Conservation (phyloP, 805 yeast species). For the Kodamaea kaohsiungensis region DNA sequence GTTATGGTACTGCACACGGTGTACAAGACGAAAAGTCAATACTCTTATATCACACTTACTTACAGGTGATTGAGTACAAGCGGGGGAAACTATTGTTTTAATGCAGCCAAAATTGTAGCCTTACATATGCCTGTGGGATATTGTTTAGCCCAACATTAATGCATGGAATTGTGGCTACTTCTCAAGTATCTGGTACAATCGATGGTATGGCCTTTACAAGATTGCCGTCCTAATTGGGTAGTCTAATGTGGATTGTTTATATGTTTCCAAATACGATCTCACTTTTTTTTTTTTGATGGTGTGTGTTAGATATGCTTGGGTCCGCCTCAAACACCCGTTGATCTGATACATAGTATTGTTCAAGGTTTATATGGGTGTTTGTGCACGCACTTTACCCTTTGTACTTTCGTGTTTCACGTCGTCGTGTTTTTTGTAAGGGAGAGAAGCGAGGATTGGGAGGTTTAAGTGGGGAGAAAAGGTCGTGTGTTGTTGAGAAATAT, state of each 20-base stretch:
- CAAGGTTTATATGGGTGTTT: not conserved
- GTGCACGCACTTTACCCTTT: not conserved
- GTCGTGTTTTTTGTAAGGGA: not conserved
- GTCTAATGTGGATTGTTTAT: conserved; percentile 10
- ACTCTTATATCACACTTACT: not conserved
- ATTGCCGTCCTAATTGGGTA: conserved; percentile 11
- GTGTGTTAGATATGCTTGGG: not conserved
- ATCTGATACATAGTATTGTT: not conserved
- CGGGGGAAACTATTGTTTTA: not conserved
- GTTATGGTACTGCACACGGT: not conserved
- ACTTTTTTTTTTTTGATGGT: not conserved
- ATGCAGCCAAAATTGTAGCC: too few relatives aligned
- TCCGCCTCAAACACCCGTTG: not conserved
- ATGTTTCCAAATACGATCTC: not conserved
- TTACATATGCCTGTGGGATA: too few relatives aligned
- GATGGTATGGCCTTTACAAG: not conserved
- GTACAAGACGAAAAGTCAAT: not conserved
- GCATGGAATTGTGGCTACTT: not conserved
- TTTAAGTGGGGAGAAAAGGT: not conserved
- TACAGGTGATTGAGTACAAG: not conserved
- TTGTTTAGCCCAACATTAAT: not conserved
- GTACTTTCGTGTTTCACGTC: not conserved
- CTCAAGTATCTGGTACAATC: not conserved
- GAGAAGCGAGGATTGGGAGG: too few relatives aligned
- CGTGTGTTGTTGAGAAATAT: not conserved